Evolutionary conservation across 805 yeast genomes (phyloP).

Genomic region (Brettanomyces anomalus): DNA sequence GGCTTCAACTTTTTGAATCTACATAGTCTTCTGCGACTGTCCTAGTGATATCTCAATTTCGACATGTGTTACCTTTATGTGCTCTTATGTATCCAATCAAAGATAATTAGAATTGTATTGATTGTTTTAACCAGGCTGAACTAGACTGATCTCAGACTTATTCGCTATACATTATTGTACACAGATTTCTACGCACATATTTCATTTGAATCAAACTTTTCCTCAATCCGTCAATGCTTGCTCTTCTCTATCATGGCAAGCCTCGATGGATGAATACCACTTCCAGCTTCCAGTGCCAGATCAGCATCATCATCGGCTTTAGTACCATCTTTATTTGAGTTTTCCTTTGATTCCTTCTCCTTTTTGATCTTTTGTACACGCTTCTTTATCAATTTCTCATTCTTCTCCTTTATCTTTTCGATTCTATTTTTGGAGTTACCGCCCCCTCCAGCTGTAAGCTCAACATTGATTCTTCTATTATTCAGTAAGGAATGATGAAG

Average conservation of each 20-base stretch:
- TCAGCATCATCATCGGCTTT: not conserved
- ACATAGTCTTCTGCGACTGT: too few species aligned
- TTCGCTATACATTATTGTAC: too few species aligned
- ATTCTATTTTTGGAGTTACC: conserved; percentile 69
- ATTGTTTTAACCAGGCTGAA: too few species aligned
- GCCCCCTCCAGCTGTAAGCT: conserved; percentile 97
- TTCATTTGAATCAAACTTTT: too few species aligned
- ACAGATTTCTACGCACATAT: too few species aligned
- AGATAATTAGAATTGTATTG: too few species aligned
- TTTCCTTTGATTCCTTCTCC: conserved; percentile 32
- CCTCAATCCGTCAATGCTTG: not conserved
- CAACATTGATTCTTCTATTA: conserved; percentile 82
- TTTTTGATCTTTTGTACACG: conserved; percentile 48
- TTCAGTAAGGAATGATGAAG: conserved; percentile 70
- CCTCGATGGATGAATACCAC: conserved; percentile 59
- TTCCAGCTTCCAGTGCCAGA: conserved; percentile 4
- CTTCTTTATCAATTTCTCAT: conserved; percentile 64
- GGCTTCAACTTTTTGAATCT: too few species aligned
- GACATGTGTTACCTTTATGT: too few species aligned
- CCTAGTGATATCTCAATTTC: too few species aligned
- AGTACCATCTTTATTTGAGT: conserved; percentile 7
- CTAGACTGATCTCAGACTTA: too few species aligned
- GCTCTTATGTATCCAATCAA: too few species aligned
- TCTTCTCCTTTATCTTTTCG: conserved; percentile 70
- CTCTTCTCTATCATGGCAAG: conserved; percentile 32